Percentiles rank a stretch among this genome's conserved stretches.
These are phyloP conservation scores for Mycena sp. DNA, from an alignment of 1,284 basidiomycete species.

Conservation along the genomic window DNA sequence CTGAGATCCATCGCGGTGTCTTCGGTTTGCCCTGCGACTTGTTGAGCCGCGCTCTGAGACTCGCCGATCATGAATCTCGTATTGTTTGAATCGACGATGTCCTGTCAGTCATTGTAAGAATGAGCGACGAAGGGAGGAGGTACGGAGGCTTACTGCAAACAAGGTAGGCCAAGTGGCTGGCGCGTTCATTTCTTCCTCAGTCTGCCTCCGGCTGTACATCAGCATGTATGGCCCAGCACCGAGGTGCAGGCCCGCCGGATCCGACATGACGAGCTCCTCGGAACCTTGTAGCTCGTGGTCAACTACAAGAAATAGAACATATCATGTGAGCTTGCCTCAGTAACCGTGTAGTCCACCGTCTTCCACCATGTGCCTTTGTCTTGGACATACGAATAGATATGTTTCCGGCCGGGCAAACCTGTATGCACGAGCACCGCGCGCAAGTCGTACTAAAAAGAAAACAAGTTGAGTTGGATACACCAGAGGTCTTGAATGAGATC, in stretches of 20 bases:
- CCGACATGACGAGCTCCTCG: conserved; percentile 74
- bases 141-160: conserved; percentile 46
- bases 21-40: no score
- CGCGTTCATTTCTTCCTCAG: conserved; percentile 47
- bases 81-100: no score
- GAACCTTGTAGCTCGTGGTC: conserved; percentile 64
- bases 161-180: conserved; percentile 49
- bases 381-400: conserved; percentile 79
- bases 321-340: conserved; percentile 54
- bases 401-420: conserved; percentile 75
- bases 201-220: conserved; percentile 68
- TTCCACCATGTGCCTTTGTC: conserved; percentile 79
- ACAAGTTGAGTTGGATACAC: conserved; percentile 5
- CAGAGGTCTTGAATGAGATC: background rate
- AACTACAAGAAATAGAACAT: background rate
- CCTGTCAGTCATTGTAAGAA: no score
- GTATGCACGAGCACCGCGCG: conserved; percentile 79
- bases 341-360: conserved; percentile 74
- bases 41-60: no score
- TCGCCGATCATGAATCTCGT: no score
- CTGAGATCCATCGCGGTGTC: no score
- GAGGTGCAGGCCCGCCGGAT: conserved; percentile 74
- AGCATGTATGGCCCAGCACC: conserved; percentile 79
- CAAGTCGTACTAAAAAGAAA: conserved; percentile 71
- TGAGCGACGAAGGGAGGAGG: no score